Conservation (phyloP, 1,139 yeast species). For the Geotrichum citri-aurantii region DNA sequence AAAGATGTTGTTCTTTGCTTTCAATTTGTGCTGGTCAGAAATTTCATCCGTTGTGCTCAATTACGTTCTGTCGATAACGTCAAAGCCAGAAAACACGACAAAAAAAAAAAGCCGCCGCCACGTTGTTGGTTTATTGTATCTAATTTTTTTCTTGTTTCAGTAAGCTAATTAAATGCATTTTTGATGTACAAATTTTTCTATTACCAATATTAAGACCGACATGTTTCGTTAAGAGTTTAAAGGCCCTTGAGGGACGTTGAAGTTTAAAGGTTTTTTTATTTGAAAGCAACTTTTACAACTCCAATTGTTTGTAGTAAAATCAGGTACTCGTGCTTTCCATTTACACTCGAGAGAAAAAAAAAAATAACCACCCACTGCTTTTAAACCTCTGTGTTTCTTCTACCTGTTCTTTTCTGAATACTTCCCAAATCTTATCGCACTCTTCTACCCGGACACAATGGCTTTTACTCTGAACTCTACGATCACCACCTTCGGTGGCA, state of each 20-base stretch:
- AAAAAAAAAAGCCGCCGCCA: background rate
- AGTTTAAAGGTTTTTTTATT: background rate
- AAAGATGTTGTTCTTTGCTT: background rate
- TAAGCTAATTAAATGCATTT: too few relatives aligned
- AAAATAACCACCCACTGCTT: background rate
- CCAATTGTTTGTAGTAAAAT: background rate
- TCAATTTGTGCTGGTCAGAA: background rate
- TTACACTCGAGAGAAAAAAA: background rate
- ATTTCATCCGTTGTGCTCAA: background rate
- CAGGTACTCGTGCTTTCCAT: background rate
- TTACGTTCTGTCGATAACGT: background rate
- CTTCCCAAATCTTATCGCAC: background rate
- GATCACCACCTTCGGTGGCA: slow-evolving; percentile 70
- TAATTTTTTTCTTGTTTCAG: too few relatives aligned
- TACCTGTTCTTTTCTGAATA: background rate
- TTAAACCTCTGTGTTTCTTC: background rate
- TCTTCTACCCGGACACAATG: background rate
- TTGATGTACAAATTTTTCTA: too few relatives aligned
- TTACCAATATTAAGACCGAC: too few relatives aligned
- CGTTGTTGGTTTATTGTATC: too few relatives aligned
- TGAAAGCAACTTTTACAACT: background rate
- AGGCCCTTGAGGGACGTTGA: background rate
- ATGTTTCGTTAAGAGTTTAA: background rate
- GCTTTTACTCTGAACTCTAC: slow-evolving; percentile 49
- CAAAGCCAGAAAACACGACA: background rate